Evolutionary conservation across 148 eudicot genomes (phyloP), one percentile per base, ranked within the genome.

Genomic region (Pharnaceum exiguum): DNA sequence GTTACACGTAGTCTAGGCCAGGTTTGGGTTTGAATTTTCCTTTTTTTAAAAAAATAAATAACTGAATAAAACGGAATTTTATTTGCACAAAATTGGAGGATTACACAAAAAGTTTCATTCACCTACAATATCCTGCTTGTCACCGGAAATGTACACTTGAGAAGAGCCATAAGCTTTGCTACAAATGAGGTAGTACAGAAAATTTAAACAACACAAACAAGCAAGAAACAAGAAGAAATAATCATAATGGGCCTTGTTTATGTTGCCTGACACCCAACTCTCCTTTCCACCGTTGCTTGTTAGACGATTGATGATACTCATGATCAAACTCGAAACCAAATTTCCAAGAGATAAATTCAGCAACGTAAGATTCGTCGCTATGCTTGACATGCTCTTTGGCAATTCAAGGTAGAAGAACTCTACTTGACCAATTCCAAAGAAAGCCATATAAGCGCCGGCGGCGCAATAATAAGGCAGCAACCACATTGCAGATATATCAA

Each of bases 191-290:
- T 63, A 84, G 35, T 73, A 84, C 15, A 81, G 18, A 56, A 79
- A 43, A 53, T 81, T 84, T 30, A 70, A 32, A 51, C 79, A 15
- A 46, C 79, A 70, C 47, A 87, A 48, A 3, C 47, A 73, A 23
- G 85, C 72, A 45, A 84, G 77, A 38, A 73, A 33, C 82, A 81
- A 66, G 18, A 61, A 79, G 35, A 81, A 87, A 46, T 81, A 87
- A 59, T 87, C 95, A 53, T 58, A 75, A 30, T 73, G 90, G 39
- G 81, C 95, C 78, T 81, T 72, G 46, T 87, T 75, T 31, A 87
- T 75, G 37, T 87, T 59, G 29, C 70, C 77, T 15, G 90, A 82
- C 13, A 77, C 62, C 95, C 90, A 87, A 55, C 95, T 82, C 32
- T 66, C 71, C 0, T 61, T 49, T 10, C 86, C 88, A 5, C 79